Percentiles rank a stretch among this genome's conserved stretches.
phyloP scores from a whole-genome alignment of 2,329 filamentous ascomycete genomes.

The Colletotrichum orchidophilum region DNA sequence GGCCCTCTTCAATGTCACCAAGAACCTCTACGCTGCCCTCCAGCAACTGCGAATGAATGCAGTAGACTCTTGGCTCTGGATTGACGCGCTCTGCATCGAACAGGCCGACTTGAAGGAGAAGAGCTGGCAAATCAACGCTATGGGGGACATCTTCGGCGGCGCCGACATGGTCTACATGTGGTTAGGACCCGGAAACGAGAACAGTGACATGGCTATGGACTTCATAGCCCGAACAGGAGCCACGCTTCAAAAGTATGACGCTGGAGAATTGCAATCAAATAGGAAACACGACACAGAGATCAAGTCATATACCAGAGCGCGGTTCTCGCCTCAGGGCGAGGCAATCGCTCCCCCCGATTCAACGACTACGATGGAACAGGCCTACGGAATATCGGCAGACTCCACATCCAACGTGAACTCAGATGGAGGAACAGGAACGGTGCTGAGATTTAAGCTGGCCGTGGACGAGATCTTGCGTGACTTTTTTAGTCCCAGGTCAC shows the following conservation, averaged over 20 bases:
- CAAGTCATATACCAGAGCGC: too few relatives aligned
- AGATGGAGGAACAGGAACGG: too few relatives aligned
- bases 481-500: constrained; percentile 1
- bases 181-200: constrained; percentile 29
- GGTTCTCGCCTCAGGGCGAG: too few relatives aligned
- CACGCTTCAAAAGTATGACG: not conserved
- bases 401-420: too few relatives aligned
- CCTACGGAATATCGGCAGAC: too few relatives aligned
- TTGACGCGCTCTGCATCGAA: constrained; percentile 37
- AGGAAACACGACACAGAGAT: too few relatives aligned
- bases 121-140: constrained; percentile 32
- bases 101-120: constrained; percentile 36
- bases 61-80: constrained; percentile 32
- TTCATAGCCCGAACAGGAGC: not conserved
- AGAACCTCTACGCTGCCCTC: constrained; percentile 10
- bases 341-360: too few relatives aligned
- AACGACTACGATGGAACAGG: too few relatives aligned
- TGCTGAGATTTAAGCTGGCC: not conserved
- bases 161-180: constrained; percentile 35
- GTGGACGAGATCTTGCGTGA: constrained; percentile 26
- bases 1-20: not conserved
- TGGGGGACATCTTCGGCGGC: constrained; percentile 33
- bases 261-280: not conserved
- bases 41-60: constrained; percentile 15
- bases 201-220: not conserved